phyloP scores from a whole-genome alignment of 2,329 filamentous ascomycete genomes.

The Drechslerella coelobrocha region DNA sequence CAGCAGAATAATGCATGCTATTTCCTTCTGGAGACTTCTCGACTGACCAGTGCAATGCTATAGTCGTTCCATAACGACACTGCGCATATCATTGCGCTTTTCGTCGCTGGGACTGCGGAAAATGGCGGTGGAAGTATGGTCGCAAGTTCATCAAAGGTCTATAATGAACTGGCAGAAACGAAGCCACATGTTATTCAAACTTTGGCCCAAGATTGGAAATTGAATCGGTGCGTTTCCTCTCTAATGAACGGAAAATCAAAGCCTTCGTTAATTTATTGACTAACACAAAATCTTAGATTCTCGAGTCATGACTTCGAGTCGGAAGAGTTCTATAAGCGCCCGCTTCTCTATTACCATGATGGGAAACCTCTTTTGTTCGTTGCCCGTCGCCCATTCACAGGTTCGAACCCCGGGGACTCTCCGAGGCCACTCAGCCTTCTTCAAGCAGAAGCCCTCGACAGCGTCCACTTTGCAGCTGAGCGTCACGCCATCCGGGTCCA shows the following conservation, averaged over 20 bases:
- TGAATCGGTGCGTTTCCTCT: conserved; percentile 59
- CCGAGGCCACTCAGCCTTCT: conserved; percentile 62
- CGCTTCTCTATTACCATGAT: conserved; percentile 67
- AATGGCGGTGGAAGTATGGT: conserved; percentile 64
- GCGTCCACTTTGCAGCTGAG: conserved; percentile 60
- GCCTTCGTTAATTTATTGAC: not conserved
- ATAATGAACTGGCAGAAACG: conserved; percentile 64
- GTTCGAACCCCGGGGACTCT: conserved; percentile 66
- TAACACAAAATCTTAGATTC: conserved; percentile 23
- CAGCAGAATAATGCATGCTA: not conserved
- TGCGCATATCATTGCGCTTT: conserved; percentile 65
- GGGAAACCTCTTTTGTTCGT: conserved; percentile 67
- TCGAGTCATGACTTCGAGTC: conserved; percentile 39
- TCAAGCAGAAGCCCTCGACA: conserved; percentile 61
- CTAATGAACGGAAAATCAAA: not conserved
- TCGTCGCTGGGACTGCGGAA: conserved; percentile 61
- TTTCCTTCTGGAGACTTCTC: too few relatives aligned
- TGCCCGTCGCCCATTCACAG: conserved; percentile 66
- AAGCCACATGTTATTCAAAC: conserved; percentile 65
- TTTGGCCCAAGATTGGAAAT: conserved; percentile 62
- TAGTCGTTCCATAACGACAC: conserved; percentile 62
- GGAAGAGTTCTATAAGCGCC: conserved; percentile 58
- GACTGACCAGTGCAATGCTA: not conserved
- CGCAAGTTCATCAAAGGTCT: conserved; percentile 64
- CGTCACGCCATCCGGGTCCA: conserved; percentile 58